These are phyloP conservation scores for Candida nitratophila DNA, from an alignment of 805 yeast species.

Conservation along the genomic window DNA sequence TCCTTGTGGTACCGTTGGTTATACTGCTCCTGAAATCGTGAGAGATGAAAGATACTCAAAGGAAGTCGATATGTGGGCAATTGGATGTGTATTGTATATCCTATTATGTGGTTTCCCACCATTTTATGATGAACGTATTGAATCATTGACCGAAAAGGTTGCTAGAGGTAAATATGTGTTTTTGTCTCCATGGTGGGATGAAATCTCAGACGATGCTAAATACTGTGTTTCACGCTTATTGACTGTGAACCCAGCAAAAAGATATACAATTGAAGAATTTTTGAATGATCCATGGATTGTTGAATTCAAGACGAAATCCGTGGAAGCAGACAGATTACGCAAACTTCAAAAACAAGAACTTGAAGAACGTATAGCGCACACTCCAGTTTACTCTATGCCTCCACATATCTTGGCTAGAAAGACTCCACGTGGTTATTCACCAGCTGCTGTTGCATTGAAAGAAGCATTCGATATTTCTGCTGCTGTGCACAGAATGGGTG, in stretches of 20 bases:
- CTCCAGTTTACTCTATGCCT: conserved; percentile 5
- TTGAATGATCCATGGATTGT: conserved; percentile 72
- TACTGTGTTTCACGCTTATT: conserved; percentile 58
- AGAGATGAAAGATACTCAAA: conserved; percentile 88
- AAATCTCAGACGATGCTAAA: conserved; percentile 62
- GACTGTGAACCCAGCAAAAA: conserved; percentile 60
- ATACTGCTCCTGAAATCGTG: conserved; percentile 97
- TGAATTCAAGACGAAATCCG: conserved; percentile 22
- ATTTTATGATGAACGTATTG: conserved; percentile 80
- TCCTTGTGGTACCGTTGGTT: conserved; percentile 98
- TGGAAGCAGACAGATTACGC: conserved; percentile 21
- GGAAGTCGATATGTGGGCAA: conserved; percentile 98
- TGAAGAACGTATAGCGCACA: conserved; percentile 7
- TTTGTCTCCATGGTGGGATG: conserved; percentile 87
- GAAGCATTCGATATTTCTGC: conserved; percentile 56
- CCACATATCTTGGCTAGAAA: background rate
- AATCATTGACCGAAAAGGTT: conserved; percentile 66
- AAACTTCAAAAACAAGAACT: conserved; percentile 12
- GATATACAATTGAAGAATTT: conserved; percentile 69
- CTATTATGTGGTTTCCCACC: conserved; percentile 97
- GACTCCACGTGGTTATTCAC: conserved; percentile 30
- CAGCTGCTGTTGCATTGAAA: conserved; percentile 52
- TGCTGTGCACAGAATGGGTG: conserved; percentile 55
- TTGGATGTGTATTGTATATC: conserved; percentile 93
- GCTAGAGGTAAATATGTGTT: conserved; percentile 76